phyloP scores from a whole-genome alignment of 2,329 filamentous ascomycete genomes.

The Sphaerulina musiva region DNA sequence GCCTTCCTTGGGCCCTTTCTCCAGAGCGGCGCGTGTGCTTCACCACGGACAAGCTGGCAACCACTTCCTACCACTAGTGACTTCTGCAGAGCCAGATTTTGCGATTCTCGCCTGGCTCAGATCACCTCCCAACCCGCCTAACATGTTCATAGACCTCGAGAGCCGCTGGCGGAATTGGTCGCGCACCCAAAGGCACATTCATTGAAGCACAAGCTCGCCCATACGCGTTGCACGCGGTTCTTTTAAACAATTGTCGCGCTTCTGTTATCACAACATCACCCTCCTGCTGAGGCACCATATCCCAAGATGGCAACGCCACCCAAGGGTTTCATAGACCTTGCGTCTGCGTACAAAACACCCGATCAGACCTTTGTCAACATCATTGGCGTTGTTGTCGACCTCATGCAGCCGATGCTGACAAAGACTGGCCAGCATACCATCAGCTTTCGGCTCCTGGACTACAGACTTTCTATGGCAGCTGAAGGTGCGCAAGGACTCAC shows the following conservation, averaged over 20 bases:
- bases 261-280: neutral
- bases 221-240: too few relatives aligned
- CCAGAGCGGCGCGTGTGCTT: neutral
- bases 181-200: neutral
- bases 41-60: too few relatives aligned
- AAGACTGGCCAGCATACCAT: conserved; percentile 35
- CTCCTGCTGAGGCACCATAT: neutral
- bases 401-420: conserved; percentile 48
- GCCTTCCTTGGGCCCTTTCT: neutral
- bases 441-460: conserved; percentile 38
- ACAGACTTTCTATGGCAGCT: conserved; percentile 13
- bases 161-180: neutral
- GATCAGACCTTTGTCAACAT: conserved; percentile 46
- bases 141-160: neutral
- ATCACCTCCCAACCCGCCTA: neutral
- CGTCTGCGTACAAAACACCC: conserved; percentile 15
- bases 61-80: too few relatives aligned
- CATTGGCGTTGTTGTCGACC: conserved; percentile 65
- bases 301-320: conserved; percentile 14
- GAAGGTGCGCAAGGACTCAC: conserved; percentile 22
- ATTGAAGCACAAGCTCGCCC: neutral
- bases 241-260: too few relatives aligned
- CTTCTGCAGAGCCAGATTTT: neutral
- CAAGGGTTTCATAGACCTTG: conserved; percentile 25
- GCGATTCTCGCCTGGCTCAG: neutral